A percentile compares a stretch with the other conserved stretches of the same genome.
These are phyloP conservation scores for Sporothrix brasiliensis DNA, from an alignment of 2,329 filamentous ascomycete species.

Conservation along the genomic window DNA sequence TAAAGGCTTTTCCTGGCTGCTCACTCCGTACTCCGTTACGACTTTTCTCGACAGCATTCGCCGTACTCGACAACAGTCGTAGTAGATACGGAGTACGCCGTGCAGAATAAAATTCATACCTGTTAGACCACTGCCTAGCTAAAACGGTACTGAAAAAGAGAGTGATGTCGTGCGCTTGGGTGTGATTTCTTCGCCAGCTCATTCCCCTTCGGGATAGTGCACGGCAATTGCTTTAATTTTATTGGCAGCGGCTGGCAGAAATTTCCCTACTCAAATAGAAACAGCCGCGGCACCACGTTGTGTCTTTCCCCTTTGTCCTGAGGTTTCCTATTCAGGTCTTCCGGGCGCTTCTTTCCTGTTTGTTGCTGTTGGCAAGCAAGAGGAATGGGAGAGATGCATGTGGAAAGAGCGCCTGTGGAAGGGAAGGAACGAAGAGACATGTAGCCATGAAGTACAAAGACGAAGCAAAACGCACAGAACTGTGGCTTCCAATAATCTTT, in stretches of 20 bases:
- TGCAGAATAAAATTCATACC: too few species aligned
- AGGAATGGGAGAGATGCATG: slow-evolving; percentile 6
- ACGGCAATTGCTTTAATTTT: slow-evolving; percentile 25
- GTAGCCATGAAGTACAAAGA: background rate
- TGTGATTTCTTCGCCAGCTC: background rate
- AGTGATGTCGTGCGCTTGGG: slow-evolving; percentile 5
- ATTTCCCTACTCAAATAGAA: background rate
- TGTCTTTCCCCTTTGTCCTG: background rate
- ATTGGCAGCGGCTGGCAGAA: slow-evolving; percentile 15
- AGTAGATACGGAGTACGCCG: background rate
- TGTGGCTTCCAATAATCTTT: background rate
- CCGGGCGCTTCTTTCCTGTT: slow-evolving; percentile 20
- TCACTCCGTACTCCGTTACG: background rate
- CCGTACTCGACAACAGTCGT: background rate
- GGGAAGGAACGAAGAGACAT: background rate
- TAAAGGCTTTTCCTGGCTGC: background rate
- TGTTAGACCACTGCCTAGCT: background rate
- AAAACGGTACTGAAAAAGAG: slow-evolving; percentile 20
- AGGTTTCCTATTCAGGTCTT: slow-evolving; percentile 24
- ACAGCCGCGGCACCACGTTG: slow-evolving; percentile 10
- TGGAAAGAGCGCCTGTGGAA: background rate
- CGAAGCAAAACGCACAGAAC: background rate
- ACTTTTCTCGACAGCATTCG: background rate
- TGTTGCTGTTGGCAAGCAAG: background rate
- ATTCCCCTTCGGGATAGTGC: slow-evolving; percentile 24